phyloP scores from a whole-genome alignment of 2,329 filamentous ascomycete species.

The Fusarium torreyae region DNA sequence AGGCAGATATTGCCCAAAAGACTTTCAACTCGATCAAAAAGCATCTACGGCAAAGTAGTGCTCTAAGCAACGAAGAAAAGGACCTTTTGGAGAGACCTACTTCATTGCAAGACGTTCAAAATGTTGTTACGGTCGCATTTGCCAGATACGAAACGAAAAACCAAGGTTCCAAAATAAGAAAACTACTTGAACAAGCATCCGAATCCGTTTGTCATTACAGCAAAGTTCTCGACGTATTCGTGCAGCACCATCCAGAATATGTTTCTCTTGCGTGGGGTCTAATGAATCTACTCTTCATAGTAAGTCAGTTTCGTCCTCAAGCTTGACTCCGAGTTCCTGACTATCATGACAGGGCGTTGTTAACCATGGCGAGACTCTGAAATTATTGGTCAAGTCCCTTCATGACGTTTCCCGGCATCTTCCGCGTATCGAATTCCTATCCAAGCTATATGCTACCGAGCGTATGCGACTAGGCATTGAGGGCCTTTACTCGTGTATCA shows the following conservation, averaged over 20 bases:
- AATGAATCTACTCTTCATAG: conserved; percentile 22
- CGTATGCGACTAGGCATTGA: conserved; percentile 4
- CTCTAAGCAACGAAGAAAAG: not conserved
- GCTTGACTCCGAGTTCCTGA: not conserved
- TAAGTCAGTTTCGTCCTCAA: not conserved
- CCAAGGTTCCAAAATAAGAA: not conserved
- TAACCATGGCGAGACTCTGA: conserved; percentile 7
- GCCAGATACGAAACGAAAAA: conserved; percentile 6
- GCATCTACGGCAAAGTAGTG: not conserved
- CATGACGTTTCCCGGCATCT: conserved; percentile 2
- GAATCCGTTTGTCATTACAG: conserved; percentile 19
- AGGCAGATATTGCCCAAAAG: not conserved
- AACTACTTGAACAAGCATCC: conserved; percentile 4
- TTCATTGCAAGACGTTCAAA: not conserved
- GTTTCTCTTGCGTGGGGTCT: conserved; percentile 25
- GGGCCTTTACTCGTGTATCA: conserved; percentile 2
- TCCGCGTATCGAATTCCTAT: not conserved
- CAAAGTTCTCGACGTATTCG: conserved; percentile 17
- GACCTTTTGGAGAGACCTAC: not conserved
- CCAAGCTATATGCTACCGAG: conserved; percentile 8
- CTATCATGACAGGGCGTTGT: fast-evolving
- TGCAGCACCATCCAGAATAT: conserved; percentile 29
- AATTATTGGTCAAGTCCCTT: not conserved
- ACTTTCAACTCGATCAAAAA: not conserved
- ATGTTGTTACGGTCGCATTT: not conserved